phyloP scores from a whole-genome alignment of 1,284 basidiomycete species.

The Puccinia triticina region DNA sequence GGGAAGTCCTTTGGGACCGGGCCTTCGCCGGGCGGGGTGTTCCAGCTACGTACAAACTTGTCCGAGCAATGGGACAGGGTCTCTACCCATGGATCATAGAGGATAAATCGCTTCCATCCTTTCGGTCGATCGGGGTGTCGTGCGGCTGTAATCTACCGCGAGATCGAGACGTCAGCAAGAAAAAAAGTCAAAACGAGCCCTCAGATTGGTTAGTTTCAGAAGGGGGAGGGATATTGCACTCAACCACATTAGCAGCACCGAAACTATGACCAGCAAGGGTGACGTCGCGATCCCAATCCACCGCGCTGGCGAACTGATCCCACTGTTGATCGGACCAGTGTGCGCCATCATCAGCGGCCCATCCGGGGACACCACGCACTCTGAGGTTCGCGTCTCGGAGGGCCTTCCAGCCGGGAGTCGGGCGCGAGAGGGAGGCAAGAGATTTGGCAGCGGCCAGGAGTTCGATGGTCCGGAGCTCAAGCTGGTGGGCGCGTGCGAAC shows the following conservation, averaged over 20 bases:
- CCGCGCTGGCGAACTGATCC: slow-evolving; percentile 8
- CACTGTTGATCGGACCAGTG: slow-evolving; percentile 41
- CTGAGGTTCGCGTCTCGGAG: slow-evolving; percentile 31
- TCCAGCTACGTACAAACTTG: neutral
- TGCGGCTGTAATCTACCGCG: slow-evolving; percentile 36
- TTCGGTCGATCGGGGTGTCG: slow-evolving; percentile 24
- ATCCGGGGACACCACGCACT: slow-evolving; percentile 29
- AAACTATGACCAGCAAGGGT: slow-evolving; percentile 49
- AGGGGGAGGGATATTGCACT: neutral
- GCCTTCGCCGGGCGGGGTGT: neutral
- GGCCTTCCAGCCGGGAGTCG: slow-evolving; percentile 11
- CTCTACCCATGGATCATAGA: slow-evolving; percentile 48
- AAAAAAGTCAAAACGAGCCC: neutral
- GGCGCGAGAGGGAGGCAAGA: neutral
- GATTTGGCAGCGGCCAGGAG: slow-evolving; percentile 21
- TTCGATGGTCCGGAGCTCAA: slow-evolving; percentile 36
- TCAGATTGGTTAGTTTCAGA: neutral
- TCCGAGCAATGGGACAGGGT: slow-evolving; percentile 16
- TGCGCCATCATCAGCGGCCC: slow-evolving; percentile 43
- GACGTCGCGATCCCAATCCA: slow-evolving; percentile 38
- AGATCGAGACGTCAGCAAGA: neutral
- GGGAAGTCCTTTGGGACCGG: slow-evolving; percentile 9
- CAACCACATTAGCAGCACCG: slow-evolving; percentile 44
- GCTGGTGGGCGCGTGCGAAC: slow-evolving; percentile 29
- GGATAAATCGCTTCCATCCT: slow-evolving; percentile 29